Evolutionary conservation across 176 grass and related monocot genomes (phyloP).

Genomic region (Triticum urartu): DNA sequence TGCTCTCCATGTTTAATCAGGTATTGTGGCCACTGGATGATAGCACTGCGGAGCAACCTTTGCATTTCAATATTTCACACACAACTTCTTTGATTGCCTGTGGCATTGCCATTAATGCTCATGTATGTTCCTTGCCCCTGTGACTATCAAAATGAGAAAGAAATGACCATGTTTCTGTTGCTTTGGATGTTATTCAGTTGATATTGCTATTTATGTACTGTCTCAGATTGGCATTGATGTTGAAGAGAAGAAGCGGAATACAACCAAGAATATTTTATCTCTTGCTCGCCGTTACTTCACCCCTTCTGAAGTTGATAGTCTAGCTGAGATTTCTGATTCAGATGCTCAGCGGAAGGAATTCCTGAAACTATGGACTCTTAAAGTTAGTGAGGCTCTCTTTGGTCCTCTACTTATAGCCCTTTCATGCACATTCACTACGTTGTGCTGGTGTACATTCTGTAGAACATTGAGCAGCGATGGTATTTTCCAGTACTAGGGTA

Average conservation of each 20-base stretch:
- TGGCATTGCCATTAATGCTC: constrained; percentile 58
- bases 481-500: neutral
- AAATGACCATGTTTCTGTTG: constrained; percentile 2
- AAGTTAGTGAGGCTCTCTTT: constrained; percentile 58
- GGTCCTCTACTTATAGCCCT: neutral
- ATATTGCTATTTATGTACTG: constrained; percentile 12
- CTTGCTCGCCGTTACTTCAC: constrained; percentile 87
- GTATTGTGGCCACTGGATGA: constrained; percentile 54
- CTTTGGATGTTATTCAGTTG: constrained; percentile 8
- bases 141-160: neutral
- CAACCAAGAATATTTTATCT: constrained; percentile 59
- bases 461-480: neutral
- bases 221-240: constrained; percentile 89
- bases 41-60: constrained; percentile 42
- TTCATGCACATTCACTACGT: neutral
- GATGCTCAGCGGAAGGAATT: constrained; percentile 79
- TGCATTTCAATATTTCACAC: constrained; percentile 94
- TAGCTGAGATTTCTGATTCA: constrained; percentile 53
- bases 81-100: constrained; percentile 91
- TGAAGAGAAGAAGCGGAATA: constrained; percentile 88
- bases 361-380: constrained; percentile 94
- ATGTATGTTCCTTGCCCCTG: constrained; percentile 48
- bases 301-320: constrained; percentile 68
- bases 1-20: constrained; percentile 50
- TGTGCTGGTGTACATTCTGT: constrained; percentile 11